Conservation (phyloP, 2,329 filamentous ascomycete species). For the Colletotrichum shisoi region DNA sequence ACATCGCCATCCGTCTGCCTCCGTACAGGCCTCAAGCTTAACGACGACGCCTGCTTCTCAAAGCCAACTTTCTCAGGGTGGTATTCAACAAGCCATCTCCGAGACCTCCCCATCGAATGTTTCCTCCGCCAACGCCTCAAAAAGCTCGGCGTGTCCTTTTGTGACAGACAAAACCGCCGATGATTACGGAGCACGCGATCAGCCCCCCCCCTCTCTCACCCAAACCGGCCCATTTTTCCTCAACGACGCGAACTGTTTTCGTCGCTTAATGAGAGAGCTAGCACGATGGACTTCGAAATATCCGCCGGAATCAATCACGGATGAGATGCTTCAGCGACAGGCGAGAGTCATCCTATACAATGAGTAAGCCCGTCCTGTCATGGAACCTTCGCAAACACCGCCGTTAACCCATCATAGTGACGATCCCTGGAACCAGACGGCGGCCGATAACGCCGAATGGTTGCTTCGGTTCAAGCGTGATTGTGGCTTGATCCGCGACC, state of each 20-base stretch:
- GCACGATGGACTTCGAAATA: constrained; percentile 60
- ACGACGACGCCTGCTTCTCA: constrained; percentile 26
- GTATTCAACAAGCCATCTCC: constrained; percentile 7
- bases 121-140: not conserved
- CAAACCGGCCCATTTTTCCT: constrained; percentile 56
- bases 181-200: constrained; percentile 2
- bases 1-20: constrained; percentile 50
- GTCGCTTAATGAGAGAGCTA: constrained; percentile 62
- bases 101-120: constrained; percentile 15
- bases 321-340: constrained; percentile 70
- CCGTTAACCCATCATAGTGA: constrained; percentile 54
- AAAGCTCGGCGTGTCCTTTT: not conserved
- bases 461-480: constrained; percentile 68
- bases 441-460: constrained; percentile 71
- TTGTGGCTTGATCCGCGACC: constrained; percentile 59
- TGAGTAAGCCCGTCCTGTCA: constrained; percentile 56
- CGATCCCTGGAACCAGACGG: constrained; percentile 70
- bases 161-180: not conserved
- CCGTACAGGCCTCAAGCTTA: constrained; percentile 12
- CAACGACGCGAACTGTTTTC: constrained; percentile 69
- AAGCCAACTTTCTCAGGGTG: not conserved
- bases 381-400: not conserved
- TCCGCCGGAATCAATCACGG: constrained; percentile 64
- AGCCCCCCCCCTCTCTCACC: not conserved
- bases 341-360: constrained; percentile 70